Conservation (phyloP, 352 stramenopile genomes). For the Phytophthora pluvialis region DNA sequence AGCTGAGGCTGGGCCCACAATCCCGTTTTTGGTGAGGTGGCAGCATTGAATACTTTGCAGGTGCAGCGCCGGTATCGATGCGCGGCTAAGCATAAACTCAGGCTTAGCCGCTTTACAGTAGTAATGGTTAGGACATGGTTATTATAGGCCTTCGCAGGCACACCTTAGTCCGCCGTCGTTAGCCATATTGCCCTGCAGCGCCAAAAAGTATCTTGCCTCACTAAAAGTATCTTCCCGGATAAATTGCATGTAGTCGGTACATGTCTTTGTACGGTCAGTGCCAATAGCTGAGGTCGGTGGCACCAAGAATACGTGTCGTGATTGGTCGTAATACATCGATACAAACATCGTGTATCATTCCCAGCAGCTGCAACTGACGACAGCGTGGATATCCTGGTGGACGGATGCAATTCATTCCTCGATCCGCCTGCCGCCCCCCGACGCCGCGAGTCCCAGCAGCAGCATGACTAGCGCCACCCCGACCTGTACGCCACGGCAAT, state of each 20-base stretch:
- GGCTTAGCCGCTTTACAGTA: not conserved
- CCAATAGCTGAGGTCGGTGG: not conserved
- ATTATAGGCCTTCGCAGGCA: not conserved
- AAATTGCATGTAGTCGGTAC: not conserved
- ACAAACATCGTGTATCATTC: conserved; percentile 1
- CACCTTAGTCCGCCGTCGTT: not conserved
- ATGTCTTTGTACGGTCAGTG: not conserved
- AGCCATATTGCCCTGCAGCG: not conserved
- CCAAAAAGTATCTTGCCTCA: conserved; percentile 3
- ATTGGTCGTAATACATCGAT: conserved; percentile 5
- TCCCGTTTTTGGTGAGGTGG: not conserved
- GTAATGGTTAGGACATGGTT: not conserved
- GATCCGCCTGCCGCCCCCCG: conserved; percentile 12
- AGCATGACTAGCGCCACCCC: conserved; percentile 49
- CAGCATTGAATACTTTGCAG: not conserved
- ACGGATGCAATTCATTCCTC: conserved; percentile 33
- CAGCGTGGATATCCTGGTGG: conserved; percentile 3
- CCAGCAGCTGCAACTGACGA: conserved; percentile 5
- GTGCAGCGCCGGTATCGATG: not conserved
- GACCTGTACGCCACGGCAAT: conserved; percentile 42
- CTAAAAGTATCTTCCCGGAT: conserved; percentile 1
- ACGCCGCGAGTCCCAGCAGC: not conserved
- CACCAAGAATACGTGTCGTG: not conserved
- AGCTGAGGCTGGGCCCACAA: not conserved
- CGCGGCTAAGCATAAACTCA: not conserved